Conservation (phyloP, 306 rosid species). For the Purshia tridentata region DNA sequence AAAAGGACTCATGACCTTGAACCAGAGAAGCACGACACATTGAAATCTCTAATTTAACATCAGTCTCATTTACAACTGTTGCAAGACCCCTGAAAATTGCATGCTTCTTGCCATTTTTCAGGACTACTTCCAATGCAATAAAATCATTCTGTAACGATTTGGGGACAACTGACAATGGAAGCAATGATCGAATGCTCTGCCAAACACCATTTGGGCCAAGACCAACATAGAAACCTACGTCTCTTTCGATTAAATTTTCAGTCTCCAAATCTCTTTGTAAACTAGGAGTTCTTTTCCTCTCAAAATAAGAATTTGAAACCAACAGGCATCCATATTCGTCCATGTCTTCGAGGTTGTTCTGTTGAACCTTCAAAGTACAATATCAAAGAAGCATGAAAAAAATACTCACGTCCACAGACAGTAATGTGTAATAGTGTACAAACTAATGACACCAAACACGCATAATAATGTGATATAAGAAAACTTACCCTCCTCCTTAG, state of each 20-base stretch:
- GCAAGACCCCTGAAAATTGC: slow-evolving; percentile 86
- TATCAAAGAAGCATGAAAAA: slow-evolving; percentile 17
- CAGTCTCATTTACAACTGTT: slow-evolving; percentile 78
- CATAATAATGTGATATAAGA: slow-evolving; percentile 17
- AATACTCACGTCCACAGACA: slow-evolving; percentile 1
- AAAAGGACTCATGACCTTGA: slow-evolving; percentile 36
- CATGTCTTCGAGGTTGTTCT: slow-evolving; percentile 45
- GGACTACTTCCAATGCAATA: slow-evolving; percentile 79
- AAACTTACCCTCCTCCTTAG: slow-evolving; percentile 63
- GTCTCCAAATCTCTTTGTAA: slow-evolving; percentile 53
- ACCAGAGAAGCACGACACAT: slow-evolving; percentile 46
- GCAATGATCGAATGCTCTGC: slow-evolving; percentile 83
- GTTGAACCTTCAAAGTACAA: slow-evolving; percentile 47
- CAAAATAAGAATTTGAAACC: slow-evolving; percentile 79
- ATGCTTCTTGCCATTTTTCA: slow-evolving; percentile 94
- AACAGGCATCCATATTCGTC: slow-evolving; percentile 50
- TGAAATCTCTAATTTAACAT: slow-evolving; percentile 57
- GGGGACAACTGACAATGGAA: slow-evolving; percentile 80
- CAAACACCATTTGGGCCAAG: slow-evolving; percentile 59
- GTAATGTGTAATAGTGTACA: slow-evolving; percentile 19
- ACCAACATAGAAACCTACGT: slow-evolving; percentile 82
- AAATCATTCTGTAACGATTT: slow-evolving; percentile 59
- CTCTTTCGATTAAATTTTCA: slow-evolving; percentile 51
- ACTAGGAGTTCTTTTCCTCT: slow-evolving; percentile 67
- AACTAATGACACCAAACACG: slow-evolving; percentile 11